Base-by-base conservation (phyloP, 2,329 filamentous ascomycete species). In the Scortechinia acanthostroma region DNA sequence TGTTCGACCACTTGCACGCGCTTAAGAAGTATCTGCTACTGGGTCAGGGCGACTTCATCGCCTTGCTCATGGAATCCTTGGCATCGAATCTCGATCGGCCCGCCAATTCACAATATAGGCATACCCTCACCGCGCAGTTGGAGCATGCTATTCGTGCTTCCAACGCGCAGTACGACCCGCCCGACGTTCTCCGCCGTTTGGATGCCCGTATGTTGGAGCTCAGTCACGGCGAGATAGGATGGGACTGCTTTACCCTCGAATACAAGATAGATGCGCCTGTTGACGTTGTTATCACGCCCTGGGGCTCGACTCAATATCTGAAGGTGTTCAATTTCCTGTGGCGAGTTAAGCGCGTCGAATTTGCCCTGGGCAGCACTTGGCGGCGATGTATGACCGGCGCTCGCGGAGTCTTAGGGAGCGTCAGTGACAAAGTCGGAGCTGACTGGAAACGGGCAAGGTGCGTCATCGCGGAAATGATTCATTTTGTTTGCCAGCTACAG, bases 291-390 rank as follows among this genome's bases (percentile, higher is more conserved):
- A 90, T 98, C 30, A 97, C 91, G 0, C 89, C 94, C 35, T 96
- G 91, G 80, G 91, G 90, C 42, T 91, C 88, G 52, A 87, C 91
- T 19, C 91, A 98, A 60, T 98, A 98, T 60, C 83, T 98, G 54
- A 97, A 97, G 60, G 89, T 98, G 6, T 98, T 98, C 76, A 98
- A 98, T 65, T 96, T 98, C 58, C 76, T 98, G 2, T 98, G 93
- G 91, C 85, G 93, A 50, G 89, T 98, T 58, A 98, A 98, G 67
- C 85, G 93, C 21, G 93, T 98, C 44, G 93, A 98, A 58, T 98
- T 97, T 57, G 91, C 88, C 0, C 77, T 98, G 1, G 79, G 86
- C 3, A 89, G 86, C 13, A 93, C 89, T 33, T 98, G 93, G 91
- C 83, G 93, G 47, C 86, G 91, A 52, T 95, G 87, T 64, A 97